Base-by-base conservation (phyloP, 345 rosid species). In the Acer negundo region DNA sequence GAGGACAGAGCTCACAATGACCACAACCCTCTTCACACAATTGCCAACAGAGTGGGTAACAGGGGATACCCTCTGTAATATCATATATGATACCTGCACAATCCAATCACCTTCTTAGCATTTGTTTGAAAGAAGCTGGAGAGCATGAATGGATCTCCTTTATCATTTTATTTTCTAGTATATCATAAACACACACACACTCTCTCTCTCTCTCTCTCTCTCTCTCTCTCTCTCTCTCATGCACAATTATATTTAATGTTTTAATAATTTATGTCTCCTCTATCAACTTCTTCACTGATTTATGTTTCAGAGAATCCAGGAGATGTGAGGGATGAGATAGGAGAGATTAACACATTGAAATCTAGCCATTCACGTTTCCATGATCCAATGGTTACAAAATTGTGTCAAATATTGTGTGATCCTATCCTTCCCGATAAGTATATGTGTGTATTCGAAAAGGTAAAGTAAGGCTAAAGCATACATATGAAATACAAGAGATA, bases 21-120 rank as follows among this genome's bases (percentile, higher is more conserved):
- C 99, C 70, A 91, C 99, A 65, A 97, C 99, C 67, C 99, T 90
- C 92, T 97, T 97, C 86, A 97, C 99, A 44, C 99, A 97, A 80
- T 97, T 97, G 69, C 99, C 99, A 15, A 97, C 98, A 0, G 99
- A 97, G 85, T 97, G 99, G 47, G 94, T 90, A 70, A 97, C 98
- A 7, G 99, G 99, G 73, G 98, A 94, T 78, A 94, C 99, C 82
- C 99, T 92, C 78, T 92, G 90, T 80, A 97, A 74, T 69, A 97
- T 94, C 98, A 97, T 93, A 71, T 94, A 97, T 0, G 99, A 93
- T 72, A 97, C 99, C 99, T 96, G 89, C 84, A 77, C 16, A 13
- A 19, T 84, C 70, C 47, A n/a, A 67, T 67, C 46, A 70, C 6
- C 63, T 38, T 55, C 11, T 53, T 3, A 67, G 62, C 51, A 31